Base-by-base conservation (phyloP, 345 rosid species). In the Boechera retrofracta region DNA sequence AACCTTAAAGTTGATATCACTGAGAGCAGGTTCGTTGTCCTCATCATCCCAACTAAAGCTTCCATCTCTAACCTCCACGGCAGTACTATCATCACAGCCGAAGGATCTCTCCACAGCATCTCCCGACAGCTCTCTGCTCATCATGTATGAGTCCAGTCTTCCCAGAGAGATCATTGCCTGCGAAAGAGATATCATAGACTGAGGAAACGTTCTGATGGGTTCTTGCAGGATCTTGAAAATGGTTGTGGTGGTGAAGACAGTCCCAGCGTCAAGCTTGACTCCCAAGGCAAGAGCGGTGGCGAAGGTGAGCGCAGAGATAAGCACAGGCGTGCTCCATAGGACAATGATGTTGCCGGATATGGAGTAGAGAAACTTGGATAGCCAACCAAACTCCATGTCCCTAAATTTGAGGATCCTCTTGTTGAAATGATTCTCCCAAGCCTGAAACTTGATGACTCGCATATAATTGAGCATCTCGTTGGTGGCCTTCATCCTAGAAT, bases 361-460 rank as follows among this genome's bases (percentile, higher is more conserved):
- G 0, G 97, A 90, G 85, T 88, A 90, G 74, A 92, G 52, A 81
- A 94, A 94, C 83, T 92, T 90, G 75, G 90, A 77, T 9, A 92
- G 88, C 97, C 97, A 94, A 21, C 76, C 78, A 41, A 87, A 94
- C 74, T 94, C 98, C 9, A 79, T 78, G 8, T 92, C 91, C 5
- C 98, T 87, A 69, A 89, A 90, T 4, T 77, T 68, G 5, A 81
- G 85, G 65, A 94, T 92, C 87, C 91, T 88, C 78, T 87, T 84
- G 63, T 89, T 88, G 85, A 92, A 94, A 81, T 94, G 97, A 26
- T 88, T 86, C 79, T 94, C 97, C 97, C 98, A 94, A 11, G 97
- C 95, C 64, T 94, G 98, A 80, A 94, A 92, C 82, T 92, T 94
- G 64, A 94, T 94, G 79, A 94, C 97, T 5, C 97, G 85, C 95